These are phyloP conservation scores for Zopfia rhizophila DNA, from an alignment of 2,329 filamentous ascomycete genomes.

Conservation along the genomic window DNA sequence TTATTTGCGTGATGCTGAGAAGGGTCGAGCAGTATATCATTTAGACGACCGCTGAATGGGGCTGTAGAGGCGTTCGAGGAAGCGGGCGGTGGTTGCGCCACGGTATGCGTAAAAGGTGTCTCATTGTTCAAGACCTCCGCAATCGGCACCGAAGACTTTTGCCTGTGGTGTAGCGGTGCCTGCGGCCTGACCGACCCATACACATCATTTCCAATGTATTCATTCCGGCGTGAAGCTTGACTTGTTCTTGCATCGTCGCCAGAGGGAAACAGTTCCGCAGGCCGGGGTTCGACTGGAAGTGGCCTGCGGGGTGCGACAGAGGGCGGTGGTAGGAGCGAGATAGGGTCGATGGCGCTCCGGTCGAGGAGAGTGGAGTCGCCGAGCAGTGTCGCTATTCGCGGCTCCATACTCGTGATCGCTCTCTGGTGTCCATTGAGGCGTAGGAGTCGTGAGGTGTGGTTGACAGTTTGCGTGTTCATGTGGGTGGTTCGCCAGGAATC, in stretches of 20 bases:
- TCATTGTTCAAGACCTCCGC: slow-evolving; percentile 48
- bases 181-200: slow-evolving; percentile 12
- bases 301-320: slow-evolving; percentile 17
- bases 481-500: too few species aligned
- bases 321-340: slow-evolving; percentile 17
- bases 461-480: too few species aligned
- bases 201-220: slow-evolving; percentile 8
- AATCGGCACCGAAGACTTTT: slow-evolving; percentile 45
- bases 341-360: slow-evolving; percentile 25
- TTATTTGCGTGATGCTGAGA: slow-evolving; percentile 31
- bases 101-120: slow-evolving; percentile 16
- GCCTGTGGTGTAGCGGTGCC: slow-evolving; percentile 9
- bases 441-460: too few species aligned
- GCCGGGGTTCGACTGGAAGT: slow-evolving; percentile 27
- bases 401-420: too few species aligned
- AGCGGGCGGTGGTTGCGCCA: slow-evolving; percentile 22
- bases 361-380: slow-evolving; percentile 27
- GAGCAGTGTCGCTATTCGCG: slow-evolving; percentile 40
- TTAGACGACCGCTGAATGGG: slow-evolving; percentile 42
- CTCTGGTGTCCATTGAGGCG: too few species aligned
- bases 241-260: slow-evolving; percentile 17
- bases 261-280: slow-evolving; percentile 8
- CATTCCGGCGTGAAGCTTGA: slow-evolving; percentile 15
- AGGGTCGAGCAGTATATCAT: slow-evolving; percentile 38
- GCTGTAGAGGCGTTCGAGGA: slow-evolving; percentile 24